Evolutionary conservation across 768 basidiomycete species (phyloP).

Genomic region (Mycena floridula): DNA sequence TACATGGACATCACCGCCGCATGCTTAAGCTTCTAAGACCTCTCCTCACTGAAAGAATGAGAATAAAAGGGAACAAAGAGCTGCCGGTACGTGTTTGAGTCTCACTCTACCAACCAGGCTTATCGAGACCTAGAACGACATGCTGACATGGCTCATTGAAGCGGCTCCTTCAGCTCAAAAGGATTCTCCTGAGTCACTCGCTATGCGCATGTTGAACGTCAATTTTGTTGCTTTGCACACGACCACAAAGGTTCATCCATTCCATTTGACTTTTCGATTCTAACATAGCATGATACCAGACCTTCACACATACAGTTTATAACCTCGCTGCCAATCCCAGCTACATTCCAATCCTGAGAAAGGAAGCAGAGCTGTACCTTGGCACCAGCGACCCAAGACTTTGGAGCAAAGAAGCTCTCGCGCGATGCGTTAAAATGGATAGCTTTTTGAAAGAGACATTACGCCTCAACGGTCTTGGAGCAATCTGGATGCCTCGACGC

Average conservation of each 20-base stretch:
- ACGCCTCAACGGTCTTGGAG: slow-evolving; percentile 24
- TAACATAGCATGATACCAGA: slow-evolving; percentile 25
- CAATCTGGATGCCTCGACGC: slow-evolving; percentile 22
- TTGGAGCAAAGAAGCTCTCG: slow-evolving; percentile 30
- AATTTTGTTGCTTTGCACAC: slow-evolving; percentile 21
- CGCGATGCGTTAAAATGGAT: slow-evolving; percentile 33
- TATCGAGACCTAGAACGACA: slow-evolving; percentile 13
- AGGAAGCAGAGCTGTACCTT: slow-evolving; percentile 26
- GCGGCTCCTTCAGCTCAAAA: slow-evolving; percentile 20
- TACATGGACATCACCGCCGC: slow-evolving; percentile 8
- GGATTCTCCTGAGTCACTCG: slow-evolving; percentile 15
- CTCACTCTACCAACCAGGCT: neutral
- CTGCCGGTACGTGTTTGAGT: neutral
- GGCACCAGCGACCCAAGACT: slow-evolving; percentile 24
- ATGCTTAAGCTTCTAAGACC: slow-evolving; percentile 16
- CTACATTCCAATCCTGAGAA: slow-evolving; percentile 26
- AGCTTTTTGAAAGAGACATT: slow-evolving; percentile 36
- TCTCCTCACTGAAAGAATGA: slow-evolving; percentile 12
- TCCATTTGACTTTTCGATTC: slow-evolving; percentile 29
- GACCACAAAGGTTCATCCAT: slow-evolving; percentile 19
- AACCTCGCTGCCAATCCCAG: slow-evolving; percentile 29
- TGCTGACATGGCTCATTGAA: slow-evolving; percentile 36
- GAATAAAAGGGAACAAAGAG: neutral
- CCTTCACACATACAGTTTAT: slow-evolving; percentile 26
- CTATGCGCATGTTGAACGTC: slow-evolving; percentile 18